Evolutionary conservation across 768 basidiomycete species (phyloP).

Genomic region (Mycena epipterygia): DNA sequence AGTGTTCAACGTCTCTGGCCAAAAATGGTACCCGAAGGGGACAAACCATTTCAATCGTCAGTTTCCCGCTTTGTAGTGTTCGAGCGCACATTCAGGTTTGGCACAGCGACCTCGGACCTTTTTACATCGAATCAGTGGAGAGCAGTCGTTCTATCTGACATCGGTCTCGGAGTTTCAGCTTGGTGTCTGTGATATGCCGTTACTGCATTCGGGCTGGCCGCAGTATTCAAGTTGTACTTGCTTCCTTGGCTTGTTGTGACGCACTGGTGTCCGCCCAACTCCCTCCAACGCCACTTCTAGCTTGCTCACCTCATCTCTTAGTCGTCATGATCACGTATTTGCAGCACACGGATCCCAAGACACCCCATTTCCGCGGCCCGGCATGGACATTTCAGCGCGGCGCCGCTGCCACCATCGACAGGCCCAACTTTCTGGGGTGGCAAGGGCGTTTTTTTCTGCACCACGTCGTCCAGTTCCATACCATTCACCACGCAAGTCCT

Average conservation of each 20-base stretch:
- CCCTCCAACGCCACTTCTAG: no score
- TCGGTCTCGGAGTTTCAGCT: constrained; percentile 52
- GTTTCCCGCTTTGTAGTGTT: constrained; percentile 39
- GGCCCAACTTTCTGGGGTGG: neutral
- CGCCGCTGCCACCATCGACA: constrained; percentile 61
- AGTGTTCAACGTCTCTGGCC: constrained; percentile 76
- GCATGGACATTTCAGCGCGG: constrained; percentile 63
- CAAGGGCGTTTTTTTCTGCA: neutral
- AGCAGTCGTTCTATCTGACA: neutral
- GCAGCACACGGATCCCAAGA: constrained; percentile 69
- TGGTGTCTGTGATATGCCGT: constrained; percentile 55
- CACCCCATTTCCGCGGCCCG: constrained; percentile 61
- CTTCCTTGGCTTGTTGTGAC: constrained; percentile 1
- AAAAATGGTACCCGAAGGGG: constrained; percentile 69
- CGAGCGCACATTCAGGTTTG: neutral
- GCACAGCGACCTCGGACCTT: neutral
- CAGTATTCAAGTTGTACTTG: constrained; percentile 63
- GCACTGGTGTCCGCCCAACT: neutral
- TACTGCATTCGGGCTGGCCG: constrained; percentile 52
- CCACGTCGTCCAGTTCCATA: neutral
- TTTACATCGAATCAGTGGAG: neutral
- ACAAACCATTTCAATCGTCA: constrained; percentile 77
- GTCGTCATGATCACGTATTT: constrained; percentile 71
- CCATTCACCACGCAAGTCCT: neutral
- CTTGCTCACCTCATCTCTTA: constrained; percentile 35